These are phyloP conservation scores for Rubia tinctorum DNA, from an alignment of 305 asterid genomes.

Conservation along the genomic window DNA sequence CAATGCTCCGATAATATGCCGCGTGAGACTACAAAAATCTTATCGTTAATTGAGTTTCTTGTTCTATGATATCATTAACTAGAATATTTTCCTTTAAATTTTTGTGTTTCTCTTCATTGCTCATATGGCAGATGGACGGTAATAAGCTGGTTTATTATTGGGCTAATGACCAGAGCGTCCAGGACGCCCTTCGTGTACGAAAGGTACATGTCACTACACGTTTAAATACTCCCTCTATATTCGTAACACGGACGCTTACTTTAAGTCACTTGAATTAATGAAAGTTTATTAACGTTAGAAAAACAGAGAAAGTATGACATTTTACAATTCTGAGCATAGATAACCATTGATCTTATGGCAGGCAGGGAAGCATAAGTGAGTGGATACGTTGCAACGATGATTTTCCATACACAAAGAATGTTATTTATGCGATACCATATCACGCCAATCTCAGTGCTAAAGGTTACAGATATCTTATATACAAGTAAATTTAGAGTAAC, in stretches of 20 bases:
- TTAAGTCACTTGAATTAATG: no score
- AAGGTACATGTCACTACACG: not conserved
- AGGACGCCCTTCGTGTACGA: conserved; percentile 24
- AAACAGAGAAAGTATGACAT: not conserved
- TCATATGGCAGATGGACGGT: conserved; percentile 15
- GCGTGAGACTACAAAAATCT: conserved; percentile 12
- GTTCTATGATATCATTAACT: not conserved
- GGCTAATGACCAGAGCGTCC: conserved; percentile 24
- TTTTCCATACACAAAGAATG: not conserved
- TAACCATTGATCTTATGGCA: not conserved
- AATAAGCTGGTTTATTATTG: conserved; percentile 15
- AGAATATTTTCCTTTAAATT: not conserved
- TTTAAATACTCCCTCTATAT: no score
- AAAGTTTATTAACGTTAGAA: no score
- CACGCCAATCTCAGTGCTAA: conserved; percentile 21
- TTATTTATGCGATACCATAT: conserved; percentile 10
- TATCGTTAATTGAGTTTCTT: not conserved
- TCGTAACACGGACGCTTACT: no score
- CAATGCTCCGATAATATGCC: conserved; percentile 11
- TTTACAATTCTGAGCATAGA: not conserved
- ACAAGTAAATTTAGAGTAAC: conserved; percentile 14
- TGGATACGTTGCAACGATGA: conserved; percentile 20
- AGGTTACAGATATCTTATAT: conserved; percentile 25
- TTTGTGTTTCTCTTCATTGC: not conserved
- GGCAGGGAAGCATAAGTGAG: conserved; percentile 11